Base-by-base conservation (phyloP, 768 basidiomycete species). In the Inosperma sp. region DNA sequence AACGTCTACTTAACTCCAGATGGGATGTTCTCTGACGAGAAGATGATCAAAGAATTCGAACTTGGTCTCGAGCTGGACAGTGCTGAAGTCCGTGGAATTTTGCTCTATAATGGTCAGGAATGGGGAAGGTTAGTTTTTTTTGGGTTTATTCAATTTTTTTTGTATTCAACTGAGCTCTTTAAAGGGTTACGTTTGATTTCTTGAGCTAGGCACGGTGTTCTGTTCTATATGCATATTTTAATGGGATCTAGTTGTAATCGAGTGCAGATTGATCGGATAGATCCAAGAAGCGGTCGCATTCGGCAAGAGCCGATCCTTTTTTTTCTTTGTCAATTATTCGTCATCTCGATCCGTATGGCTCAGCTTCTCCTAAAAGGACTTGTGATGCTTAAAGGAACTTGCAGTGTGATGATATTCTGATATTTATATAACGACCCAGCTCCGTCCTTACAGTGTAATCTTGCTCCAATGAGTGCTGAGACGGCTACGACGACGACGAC, bases 51-150 rank as follows among this genome's bases (percentile, higher is more conserved):
- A 48, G 88, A 91, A 63, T 93, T 91, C 57, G 88, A 91, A 64
- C 78, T 92, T 3, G 89, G 84, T 7, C 68, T 92, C 53, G 89
- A 89, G 68, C 68, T 92, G 59, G 88, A 92, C 64, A 88, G 88
- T 56, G 88, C 84, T 49, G 89, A 92, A 70, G 88, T 92, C 60
- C 83, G 90, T 50, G 89, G 88, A 17, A 82, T 88, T 51, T 64
- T 91, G 52, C 66, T 90, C 39, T 84, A 83, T 61, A 80, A 86
- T 47, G 81, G 81, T 10, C 78, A 83, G 55, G 89, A 91, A 66
- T 90, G 87, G 84, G 87, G 88, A 60, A 80, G 85, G 63, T 85
- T 72, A 39, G 84, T 78, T 48, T 42, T 37, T 52, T 17, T 12
- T 19, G 19, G 4, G 4, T 40, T 43, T 36, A 19, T 35, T 51